Evolutionary conservation across 2,329 filamentous ascomycete genomes (phyloP).

Genomic region (Fusarium sp.): DNA sequence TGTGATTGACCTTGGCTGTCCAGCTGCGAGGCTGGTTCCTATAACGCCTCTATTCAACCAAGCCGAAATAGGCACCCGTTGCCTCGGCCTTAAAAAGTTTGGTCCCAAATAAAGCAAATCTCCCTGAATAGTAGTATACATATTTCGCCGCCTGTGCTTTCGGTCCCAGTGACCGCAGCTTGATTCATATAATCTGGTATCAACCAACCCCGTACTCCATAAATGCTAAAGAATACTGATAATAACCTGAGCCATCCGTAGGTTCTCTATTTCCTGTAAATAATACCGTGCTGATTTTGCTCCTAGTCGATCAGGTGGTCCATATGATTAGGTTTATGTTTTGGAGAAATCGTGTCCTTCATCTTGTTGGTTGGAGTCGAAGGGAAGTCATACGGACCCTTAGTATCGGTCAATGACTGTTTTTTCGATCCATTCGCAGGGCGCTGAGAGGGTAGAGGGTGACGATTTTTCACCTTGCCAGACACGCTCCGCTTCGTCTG

Average conservation of each 20-base stretch:
- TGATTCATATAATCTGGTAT: constrained; percentile 17
- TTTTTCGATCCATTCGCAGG: constrained; percentile 12
- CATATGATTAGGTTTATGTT: constrained; percentile 57
- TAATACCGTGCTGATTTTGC: neutral
- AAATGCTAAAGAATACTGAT: constrained; percentile 33
- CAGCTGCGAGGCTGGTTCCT: constrained; percentile 3
- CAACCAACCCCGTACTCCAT: constrained; percentile 32
- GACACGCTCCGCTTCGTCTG: constrained; percentile 8
- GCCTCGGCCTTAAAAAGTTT: constrained; percentile 21
- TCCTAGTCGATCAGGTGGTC: constrained; percentile 52
- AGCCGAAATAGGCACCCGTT: constrained; percentile 16
- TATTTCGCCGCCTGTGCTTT: constrained; percentile 14
- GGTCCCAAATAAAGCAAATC: constrained; percentile 14
- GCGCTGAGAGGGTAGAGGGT: constrained; percentile 44
- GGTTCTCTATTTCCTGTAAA: constrained; percentile 4
- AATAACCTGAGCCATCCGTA: constrained; percentile 17
- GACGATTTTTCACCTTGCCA: constrained; percentile 7
- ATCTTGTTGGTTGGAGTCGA: constrained; percentile 39
- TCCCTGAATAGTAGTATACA: constrained; percentile 20
- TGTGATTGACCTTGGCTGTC: constrained; percentile 16
- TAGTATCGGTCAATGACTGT: neutral
- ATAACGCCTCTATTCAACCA: constrained; percentile 37
- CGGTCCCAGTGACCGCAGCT: constrained; percentile 19
- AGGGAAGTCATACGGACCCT: constrained; percentile 8
- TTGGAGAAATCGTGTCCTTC: constrained; percentile 59